Base-by-base conservation (phyloP, 257 asterid genomes). In the Schizonepeta tenuifolia region DNA sequence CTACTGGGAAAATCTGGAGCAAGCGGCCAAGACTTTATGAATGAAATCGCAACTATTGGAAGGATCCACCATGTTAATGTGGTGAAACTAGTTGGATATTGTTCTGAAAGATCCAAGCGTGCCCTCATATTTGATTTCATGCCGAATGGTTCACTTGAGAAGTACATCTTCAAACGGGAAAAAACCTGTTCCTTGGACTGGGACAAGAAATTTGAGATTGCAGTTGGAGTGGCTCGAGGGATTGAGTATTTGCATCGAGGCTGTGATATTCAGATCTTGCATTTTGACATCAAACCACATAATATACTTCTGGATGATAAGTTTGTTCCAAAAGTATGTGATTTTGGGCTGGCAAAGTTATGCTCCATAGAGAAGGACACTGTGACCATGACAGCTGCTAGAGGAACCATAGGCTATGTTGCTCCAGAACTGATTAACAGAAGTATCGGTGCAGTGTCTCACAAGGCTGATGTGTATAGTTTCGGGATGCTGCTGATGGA, bases 361-460 rank as follows among this genome's bases (percentile, higher is more conserved):
- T 78, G 38, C 69, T 63, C 71, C 0, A 60, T 60, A 0, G 74
- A 69, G 7, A 67, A 58, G 9, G 40, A 61, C 6, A 51, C 43
- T 2, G 67, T 75, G 67, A 65, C 70, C 7, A 17, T 79, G 22
- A 65, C 83, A 38, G 83, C 71, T 9, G 77, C 75, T 9, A 61
- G 80, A 20, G 83, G 80, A 28, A 79, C 78, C 8, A 79, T 79
- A 18, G 80, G 77, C 11, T 75, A 75, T 51, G 77, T 74, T 31
- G 83, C 83, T 63, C 77, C 79, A 0, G 79, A 79, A 24, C 54
- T 79, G n/a, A 47, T 79, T 14, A 70, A 72, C 26, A 75, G 75
- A 47, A 61, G 77, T 13, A 62, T 62, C 9, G 68, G 68, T 9
- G 5, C 24, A 1, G n/a, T n/a, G n/a, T n/a, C n/a, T n/a, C n/a